Evolutionary conservation across 495 filamentous ascomycete species (phyloP), one percentile per base, ranked within the genome.

Genomic region (Penicillium argentinense): DNA sequence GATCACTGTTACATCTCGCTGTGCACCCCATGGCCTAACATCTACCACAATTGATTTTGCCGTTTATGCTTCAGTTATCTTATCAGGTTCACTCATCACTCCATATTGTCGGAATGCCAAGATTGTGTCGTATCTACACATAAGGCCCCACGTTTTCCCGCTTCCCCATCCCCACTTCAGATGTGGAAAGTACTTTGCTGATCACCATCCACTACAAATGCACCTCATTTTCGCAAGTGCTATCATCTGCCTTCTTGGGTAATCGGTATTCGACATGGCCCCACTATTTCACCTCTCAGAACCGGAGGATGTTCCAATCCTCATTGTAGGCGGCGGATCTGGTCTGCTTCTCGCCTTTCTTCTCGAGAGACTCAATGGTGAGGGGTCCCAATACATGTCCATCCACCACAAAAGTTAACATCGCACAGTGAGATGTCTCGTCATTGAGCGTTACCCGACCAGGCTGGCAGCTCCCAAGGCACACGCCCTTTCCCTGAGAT

Each of bases 381-480:
- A 9, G 9, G 3, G 8, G 26, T 27, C 11, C 14, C 4, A 3
- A 9, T 26, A 25, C 39, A 17, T 22, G 5, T 4, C 17, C 6
- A 39, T 13, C 11, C 9, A 21, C 1, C 11, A 19, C n/a, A 23
- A 16, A 17, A 2, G 6, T 25, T 39, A 9, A 44, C 28, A 23
- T 9, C 2, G 19, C 1, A 5, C 14, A 61, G 63, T 64, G n/a
- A 47, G 26, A 21, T 56, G 53, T 6, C 34, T 64, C 24, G 27
- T 66, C 9, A 37, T 60, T 11, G 62, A 64, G 36, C 56, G 64
- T 13, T 63, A 64, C 26, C 37, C 55, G 0, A 54, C 45, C 2
- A 48, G 64, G 4, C 37, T 67, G 12, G 56, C 42, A 5, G 59
- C 59, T 2, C 64, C 64, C 6, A 65, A 68, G 28, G 59, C 59